phyloP scores from a whole-genome alignment of 306 rosid species.

The Quercus robur region DNA sequence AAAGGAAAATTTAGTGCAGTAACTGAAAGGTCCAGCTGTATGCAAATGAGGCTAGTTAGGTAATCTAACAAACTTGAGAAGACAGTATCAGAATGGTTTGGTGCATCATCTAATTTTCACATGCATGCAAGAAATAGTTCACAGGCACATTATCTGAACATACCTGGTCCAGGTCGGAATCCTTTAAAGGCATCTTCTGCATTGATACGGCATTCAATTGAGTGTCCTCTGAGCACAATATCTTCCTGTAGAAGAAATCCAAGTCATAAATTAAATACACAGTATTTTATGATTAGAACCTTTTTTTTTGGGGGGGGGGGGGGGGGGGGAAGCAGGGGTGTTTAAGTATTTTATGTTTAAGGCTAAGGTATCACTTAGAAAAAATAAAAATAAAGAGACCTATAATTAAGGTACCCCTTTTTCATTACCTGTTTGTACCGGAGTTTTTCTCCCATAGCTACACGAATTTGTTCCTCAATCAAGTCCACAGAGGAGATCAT shows the following conservation, averaged over 20 bases:
- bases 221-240: constrained; percentile 91
- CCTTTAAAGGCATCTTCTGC: constrained; percentile 98
- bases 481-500: constrained; percentile 95
- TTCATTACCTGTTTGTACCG: constrained; percentile 61
- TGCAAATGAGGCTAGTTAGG: neutral
- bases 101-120: neutral
- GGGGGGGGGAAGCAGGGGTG: no score
- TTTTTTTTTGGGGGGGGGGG: neutral
- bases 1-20: neutral
- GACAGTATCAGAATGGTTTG: constrained; percentile 10
- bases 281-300: neutral
- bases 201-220: constrained; percentile 96
- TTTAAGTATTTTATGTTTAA: no score
- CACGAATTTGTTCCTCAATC: constrained; percentile 94
- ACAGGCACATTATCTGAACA: constrained; percentile 9
- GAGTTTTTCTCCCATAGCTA: constrained; percentile 92
- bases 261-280: constrained; percentile 22
- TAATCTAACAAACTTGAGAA: neutral
- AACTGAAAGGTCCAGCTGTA: neutral
- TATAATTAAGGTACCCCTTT: constrained; percentile 19
- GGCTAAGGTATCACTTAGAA: no score
- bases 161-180: constrained; percentile 99
- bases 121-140: constrained; percentile 18
- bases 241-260: constrained; percentile 64
- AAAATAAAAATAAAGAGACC: no score